Evolutionary conservation across 768 basidiomycete species (phyloP), one percentile per base, ranked within the genome.

Genomic region (Cyclocybe aegerita): DNA sequence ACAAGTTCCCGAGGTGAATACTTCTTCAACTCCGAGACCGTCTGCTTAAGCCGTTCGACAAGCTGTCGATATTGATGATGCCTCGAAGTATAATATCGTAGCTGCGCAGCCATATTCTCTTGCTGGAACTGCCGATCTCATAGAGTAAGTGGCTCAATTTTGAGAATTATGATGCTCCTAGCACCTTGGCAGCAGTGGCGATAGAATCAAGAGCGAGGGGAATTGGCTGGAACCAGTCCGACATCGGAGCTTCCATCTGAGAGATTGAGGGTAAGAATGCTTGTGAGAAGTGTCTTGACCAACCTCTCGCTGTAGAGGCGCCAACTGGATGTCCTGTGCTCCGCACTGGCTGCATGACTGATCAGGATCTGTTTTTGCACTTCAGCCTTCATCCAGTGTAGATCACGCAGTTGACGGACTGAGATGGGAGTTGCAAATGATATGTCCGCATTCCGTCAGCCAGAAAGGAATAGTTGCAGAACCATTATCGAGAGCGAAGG

Each of bases 401-500:
- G 23, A 23, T 23, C 33, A 16, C 17, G 30, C 32, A 17, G 23
- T 42, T 31, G 48, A 69, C 70, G 50, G 62, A 93, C 91, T 88
- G 63, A 93, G 82, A 68, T 93, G 91, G 35, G 79, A 77, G 61
- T 93, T 93, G 75, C 91, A 93, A 23, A 93, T 58, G 49, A 93
- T 79, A 73, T 93, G 91, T 0, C 89, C 89, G 58, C 91, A 93
- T 64, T 92, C 89, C 1, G 91, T 91, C 52, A 92, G 73, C 91
- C 91, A 93, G 65, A 93, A 93, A 0, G 91, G 91, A 23, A 88
- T 69, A 2, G 78, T 72, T 8, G 84, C 76, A 1, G 76, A 37
- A 4, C 58, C 79, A 37, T 73, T 70, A 34, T 77, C 74, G 2
- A 80, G 70, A 6, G 71, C 60, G 58, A 87, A 93, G 0, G 83